A percentile compares a stretch with the other conserved stretches of the same genome.
These are phyloP conservation scores for Kurtzmaniella quercitrusa DNA, from an alignment of 1,139 yeast genomes.

Conservation along the genomic window DNA sequence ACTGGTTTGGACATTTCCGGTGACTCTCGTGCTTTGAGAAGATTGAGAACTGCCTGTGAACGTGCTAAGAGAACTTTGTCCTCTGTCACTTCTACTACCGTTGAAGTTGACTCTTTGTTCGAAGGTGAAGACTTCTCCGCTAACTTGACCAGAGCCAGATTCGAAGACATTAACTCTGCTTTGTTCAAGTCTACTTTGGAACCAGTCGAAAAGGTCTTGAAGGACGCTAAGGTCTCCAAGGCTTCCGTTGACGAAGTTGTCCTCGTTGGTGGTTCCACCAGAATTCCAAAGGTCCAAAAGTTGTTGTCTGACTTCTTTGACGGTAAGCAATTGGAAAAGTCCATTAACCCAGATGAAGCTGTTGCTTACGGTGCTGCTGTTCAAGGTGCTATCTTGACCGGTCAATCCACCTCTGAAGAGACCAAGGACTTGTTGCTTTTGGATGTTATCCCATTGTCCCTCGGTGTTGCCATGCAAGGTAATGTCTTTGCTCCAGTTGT, in stretches of 20 bases:
- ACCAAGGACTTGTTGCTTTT: slow-evolving; percentile 81
- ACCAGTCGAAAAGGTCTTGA: slow-evolving; percentile 97
- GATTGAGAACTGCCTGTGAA: slow-evolving; percentile 99
- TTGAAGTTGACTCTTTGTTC: slow-evolving; percentile 93
- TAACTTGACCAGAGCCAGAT: slow-evolving; percentile 97
- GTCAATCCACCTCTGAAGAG: slow-evolving; percentile 57
- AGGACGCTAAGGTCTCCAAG: slow-evolving; percentile 91
- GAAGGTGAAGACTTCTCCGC: slow-evolving; percentile 98
- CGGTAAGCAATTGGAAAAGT: slow-evolving; percentile 94
- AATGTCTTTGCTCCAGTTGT: slow-evolving; percentile 98
- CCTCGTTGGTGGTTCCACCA: slow-evolving; percentile 99
- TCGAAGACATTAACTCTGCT: slow-evolving; percentile 95
- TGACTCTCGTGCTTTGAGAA: slow-evolving; percentile 95
- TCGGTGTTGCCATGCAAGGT: slow-evolving; percentile 99
- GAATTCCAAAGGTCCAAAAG: slow-evolving; percentile 99
- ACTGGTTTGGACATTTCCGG: slow-evolving; percentile 87
- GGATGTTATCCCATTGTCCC: slow-evolving; percentile 90
- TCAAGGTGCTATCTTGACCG: slow-evolving; percentile 87
- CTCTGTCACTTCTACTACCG: slow-evolving; percentile 92
- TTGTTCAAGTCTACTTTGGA: slow-evolving; percentile 94
- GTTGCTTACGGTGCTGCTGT: slow-evolving; percentile 99
- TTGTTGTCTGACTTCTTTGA: slow-evolving; percentile 96
- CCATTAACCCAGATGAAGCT: slow-evolving; percentile 99
- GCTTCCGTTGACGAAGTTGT: slow-evolving; percentile 91
- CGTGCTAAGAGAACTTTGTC: slow-evolving; percentile 99